Evolutionary conservation across 352 stramenopile species (phyloP).

Genomic region (Halophytophthora polymorphica): DNA sequence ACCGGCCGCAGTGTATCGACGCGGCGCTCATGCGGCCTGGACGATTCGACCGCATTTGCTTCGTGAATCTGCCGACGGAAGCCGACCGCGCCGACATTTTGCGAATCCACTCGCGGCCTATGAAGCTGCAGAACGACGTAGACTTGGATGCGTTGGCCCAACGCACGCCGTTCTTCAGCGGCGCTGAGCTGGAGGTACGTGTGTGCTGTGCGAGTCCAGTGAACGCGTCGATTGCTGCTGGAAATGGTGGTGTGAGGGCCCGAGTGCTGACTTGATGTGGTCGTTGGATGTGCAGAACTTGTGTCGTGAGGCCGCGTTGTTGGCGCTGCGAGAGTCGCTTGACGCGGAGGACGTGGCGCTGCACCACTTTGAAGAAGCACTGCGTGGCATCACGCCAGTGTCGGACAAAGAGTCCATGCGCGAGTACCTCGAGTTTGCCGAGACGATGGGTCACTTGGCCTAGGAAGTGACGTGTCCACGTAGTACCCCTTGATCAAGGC

Average conservation of each 20-base stretch:
- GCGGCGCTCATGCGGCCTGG: constrained; percentile 95
- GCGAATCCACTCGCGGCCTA: constrained; percentile 64
- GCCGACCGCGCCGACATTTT: constrained; percentile 65
- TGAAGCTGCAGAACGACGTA: constrained; percentile 66
- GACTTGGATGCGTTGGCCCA: constrained; percentile 51
- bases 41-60: constrained; percentile 95
- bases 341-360: constrained; percentile 43
- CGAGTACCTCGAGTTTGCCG: constrained; percentile 61
- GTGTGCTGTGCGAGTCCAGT: neutral
- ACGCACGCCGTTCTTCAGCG: constrained; percentile 67
- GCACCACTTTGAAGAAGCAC: constrained; percentile 56
- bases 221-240: neutral
- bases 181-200: constrained; percentile 86
- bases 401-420: constrained; percentile 52
- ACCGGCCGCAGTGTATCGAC: constrained; percentile 97
- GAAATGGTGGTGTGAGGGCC: neutral
- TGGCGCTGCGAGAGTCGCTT: constrained; percentile 71
- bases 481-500: too few species aligned
- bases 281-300: constrained; percentile 53
- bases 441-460: constrained; percentile 50
- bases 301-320: constrained; percentile 79
- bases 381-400: constrained; percentile 47
- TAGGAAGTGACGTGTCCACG: constrained; percentile 11
- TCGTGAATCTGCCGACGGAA: constrained; percentile 89
- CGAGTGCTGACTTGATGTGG: constrained; percentile 8